Evolutionary conservation across 2,329 filamentous ascomycete species (phyloP).

Genomic region (Cercospora nicotianae): DNA sequence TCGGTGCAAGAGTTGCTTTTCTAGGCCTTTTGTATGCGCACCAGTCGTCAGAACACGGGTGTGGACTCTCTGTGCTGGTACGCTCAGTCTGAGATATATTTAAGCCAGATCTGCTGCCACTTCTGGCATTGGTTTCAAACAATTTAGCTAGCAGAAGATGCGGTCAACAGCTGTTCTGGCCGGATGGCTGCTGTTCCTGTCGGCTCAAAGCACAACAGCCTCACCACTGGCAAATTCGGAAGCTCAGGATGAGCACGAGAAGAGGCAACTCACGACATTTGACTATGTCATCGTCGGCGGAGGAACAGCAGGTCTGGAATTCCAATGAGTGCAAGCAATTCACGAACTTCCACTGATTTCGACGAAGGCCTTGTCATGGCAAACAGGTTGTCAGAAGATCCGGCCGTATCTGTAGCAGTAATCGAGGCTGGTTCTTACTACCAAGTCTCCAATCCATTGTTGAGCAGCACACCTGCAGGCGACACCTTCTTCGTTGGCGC

Average conservation of each 20-base stretch:
- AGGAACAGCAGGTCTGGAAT: conserved; percentile 22
- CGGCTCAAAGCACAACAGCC: neutral
- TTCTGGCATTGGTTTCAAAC: neutral
- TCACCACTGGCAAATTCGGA: neutral
- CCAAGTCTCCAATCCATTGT: conserved; percentile 20
- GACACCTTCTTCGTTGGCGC: conserved; percentile 10
- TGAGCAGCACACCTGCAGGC: neutral
- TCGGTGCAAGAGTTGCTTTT: neutral
- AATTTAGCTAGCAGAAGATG: neutral
- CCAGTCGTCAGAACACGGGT: neutral
- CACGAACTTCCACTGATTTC: neutral
- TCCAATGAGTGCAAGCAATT: neutral
- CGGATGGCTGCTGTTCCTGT: neutral
- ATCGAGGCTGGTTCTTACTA: conserved; percentile 34
- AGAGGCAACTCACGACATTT: conserved; percentile 7
- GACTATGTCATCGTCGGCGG: conserved; percentile 28
- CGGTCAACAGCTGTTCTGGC: neutral
- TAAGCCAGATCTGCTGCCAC: neutral
- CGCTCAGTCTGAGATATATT: neutral
- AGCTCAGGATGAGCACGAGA: neutral
- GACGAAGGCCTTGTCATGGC: conserved; percentile 23
- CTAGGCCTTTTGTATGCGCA: neutral
- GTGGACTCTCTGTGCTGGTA: neutral
- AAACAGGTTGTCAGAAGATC: conserved; percentile 22
- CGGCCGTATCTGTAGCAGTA: conserved; percentile 19